Evolutionary conservation across 345 rosid genomes (phyloP).

Genomic region (thale cress (Arabidopsis thaliana)): DNA sequence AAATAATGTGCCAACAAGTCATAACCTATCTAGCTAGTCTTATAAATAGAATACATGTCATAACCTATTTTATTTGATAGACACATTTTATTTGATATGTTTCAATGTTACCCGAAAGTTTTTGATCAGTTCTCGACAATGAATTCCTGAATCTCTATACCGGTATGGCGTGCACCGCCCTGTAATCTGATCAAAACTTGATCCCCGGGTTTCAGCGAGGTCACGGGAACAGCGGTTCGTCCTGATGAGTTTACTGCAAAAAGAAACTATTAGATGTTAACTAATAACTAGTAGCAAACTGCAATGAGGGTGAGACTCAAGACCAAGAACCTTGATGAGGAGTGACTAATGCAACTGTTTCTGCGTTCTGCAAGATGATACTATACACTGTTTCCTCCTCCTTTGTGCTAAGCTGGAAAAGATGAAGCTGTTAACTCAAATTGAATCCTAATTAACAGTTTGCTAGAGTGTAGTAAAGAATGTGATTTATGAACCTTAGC

Average conservation of each 20-base stretch:
- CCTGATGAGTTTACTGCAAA: slow-evolving; percentile 51
- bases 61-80: too few species aligned
- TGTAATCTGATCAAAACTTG: slow-evolving; percentile 64
- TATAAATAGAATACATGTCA: background rate
- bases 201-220: slow-evolving; percentile 72
- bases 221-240: slow-evolving; percentile 62
- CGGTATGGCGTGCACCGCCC: slow-evolving; percentile 88
- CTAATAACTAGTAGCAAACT: slow-evolving; percentile 6
- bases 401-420: slow-evolving; percentile 52
- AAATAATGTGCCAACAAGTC: background rate
- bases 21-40: background rate
- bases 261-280: slow-evolving; percentile 14
- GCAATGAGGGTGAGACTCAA: slow-evolving; percentile 1
- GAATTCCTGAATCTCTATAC: slow-evolving; percentile 86
- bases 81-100: slow-evolving; percentile 11
- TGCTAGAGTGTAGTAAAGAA: background rate
- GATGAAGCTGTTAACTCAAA: background rate
- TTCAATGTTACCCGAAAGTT: background rate
- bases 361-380: slow-evolving; percentile 81
- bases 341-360: slow-evolving; percentile 75
- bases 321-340: slow-evolving; percentile 48
- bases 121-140: slow-evolving; percentile 68
- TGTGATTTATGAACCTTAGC: slow-evolving; percentile 63
- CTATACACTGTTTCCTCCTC: slow-evolving; percentile 52
- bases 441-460: background rate